Conservation (phyloP, 495 filamentous ascomycete species). For the Penicillium manginii region DNA sequence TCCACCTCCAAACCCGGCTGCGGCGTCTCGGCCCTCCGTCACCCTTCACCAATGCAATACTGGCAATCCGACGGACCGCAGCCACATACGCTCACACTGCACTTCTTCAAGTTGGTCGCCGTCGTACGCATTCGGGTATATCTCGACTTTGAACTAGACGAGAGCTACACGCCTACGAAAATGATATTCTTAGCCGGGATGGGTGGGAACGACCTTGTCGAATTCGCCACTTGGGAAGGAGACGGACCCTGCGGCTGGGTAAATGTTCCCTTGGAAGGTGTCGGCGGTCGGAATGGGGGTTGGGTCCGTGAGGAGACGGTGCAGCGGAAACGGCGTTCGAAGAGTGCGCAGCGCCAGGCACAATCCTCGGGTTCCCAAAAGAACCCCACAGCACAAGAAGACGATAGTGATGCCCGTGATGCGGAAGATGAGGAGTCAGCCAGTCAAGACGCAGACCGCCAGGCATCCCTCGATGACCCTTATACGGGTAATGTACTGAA, state of each 20-base stretch:
- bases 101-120: slow-evolving; percentile 91
- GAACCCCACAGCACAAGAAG: neutral
- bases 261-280: slow-evolving; percentile 74
- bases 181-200: slow-evolving; percentile 86
- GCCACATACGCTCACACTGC: slow-evolving; percentile 89
- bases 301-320: slow-evolving; percentile 34
- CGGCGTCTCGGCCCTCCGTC: slow-evolving; percentile 81
- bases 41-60: slow-evolving; percentile 77
- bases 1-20: slow-evolving; percentile 90
- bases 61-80: slow-evolving; percentile 99
- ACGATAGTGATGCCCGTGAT: slow-evolving; percentile 10
- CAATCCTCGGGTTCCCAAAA: neutral
- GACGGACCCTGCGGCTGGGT: slow-evolving; percentile 86
- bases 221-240: slow-evolving; percentile 77
- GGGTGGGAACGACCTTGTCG: slow-evolving; percentile 81
- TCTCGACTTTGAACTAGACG: slow-evolving; percentile 88
- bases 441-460: slow-evolving; percentile 18
- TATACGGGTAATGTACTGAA: slow-evolving; percentile 72
- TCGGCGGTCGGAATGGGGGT: slow-evolving; percentile 52
- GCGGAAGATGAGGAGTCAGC: slow-evolving; percentile 6
- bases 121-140: slow-evolving; percentile 83
- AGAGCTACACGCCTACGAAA: slow-evolving; percentile 95
- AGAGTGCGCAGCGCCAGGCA: slow-evolving; percentile 8
- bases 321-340: slow-evolving; percentile 12
- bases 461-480: slow-evolving; percentile 41